Conservation (phyloP, 192 early-diverging fungal species). For the Backusella parvicylindrica region DNA sequence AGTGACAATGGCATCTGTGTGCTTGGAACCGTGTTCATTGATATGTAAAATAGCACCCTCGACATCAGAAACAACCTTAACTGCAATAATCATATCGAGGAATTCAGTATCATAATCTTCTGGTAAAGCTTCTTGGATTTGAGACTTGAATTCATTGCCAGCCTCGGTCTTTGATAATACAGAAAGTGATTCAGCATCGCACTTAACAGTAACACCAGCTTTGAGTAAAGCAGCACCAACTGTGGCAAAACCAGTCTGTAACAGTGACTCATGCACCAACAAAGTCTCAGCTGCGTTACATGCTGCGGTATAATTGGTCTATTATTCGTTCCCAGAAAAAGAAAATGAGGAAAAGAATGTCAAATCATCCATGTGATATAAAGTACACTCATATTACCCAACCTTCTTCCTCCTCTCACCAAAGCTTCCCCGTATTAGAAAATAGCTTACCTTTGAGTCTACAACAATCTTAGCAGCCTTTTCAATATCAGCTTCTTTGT, state of each 20-base stretch:
- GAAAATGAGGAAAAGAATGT: not conserved
- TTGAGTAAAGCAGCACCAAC: constrained; percentile 59
- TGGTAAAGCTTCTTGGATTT: constrained; percentile 26
- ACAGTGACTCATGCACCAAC: constrained; percentile 67
- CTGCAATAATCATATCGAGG: constrained; percentile 81
- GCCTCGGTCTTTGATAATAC: constrained; percentile 20
- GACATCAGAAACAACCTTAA: constrained; percentile 70
- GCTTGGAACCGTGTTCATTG: constrained; percentile 90
- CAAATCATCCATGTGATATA: not conserved
- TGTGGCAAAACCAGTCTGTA: constrained; percentile 39
- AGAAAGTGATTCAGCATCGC: constrained; percentile 51
- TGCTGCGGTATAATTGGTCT: constrained; percentile 89
- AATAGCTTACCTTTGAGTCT: constrained; percentile 75
- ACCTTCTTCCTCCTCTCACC: not conserved
- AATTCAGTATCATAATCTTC: constrained; percentile 92
- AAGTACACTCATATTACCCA: not conserved
- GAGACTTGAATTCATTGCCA: constrained; percentile 14
- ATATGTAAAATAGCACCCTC: constrained; percentile 89
- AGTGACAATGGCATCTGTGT: constrained; percentile 95
- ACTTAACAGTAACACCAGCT: constrained; percentile 57
- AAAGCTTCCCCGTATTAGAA: not conserved
- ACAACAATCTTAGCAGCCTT: constrained; percentile 80
- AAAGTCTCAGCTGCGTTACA: constrained; percentile 96
- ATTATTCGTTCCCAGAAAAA: not conserved
- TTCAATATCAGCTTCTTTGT: constrained; percentile 72